Percentiles rank a stretch among this genome's conserved stretches.
These are phyloP conservation scores for Sporothrix pseudoabietina DNA, from an alignment of 2,329 filamentous ascomycete species.

Conservation along the genomic window DNA sequence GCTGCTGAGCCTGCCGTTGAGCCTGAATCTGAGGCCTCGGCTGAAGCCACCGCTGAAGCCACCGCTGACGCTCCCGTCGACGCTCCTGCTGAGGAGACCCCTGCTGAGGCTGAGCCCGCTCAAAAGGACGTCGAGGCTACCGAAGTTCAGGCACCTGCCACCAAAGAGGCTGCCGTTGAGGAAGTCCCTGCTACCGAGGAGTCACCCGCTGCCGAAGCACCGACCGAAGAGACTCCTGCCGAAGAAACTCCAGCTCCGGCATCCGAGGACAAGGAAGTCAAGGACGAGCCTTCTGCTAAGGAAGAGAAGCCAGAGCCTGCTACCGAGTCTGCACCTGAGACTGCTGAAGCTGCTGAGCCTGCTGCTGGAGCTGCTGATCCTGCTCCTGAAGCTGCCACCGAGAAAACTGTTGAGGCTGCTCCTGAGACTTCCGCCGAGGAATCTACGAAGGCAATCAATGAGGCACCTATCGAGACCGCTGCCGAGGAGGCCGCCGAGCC, in stretches of 20 bases:
- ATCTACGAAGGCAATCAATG: neutral
- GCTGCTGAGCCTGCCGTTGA: neutral
- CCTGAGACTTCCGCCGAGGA: neutral
- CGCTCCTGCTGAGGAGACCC: neutral
- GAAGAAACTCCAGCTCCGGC: neutral
- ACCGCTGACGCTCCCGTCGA: neutral
- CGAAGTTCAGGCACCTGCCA: neutral
- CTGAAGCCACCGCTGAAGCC: neutral
- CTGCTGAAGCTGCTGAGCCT: neutral
- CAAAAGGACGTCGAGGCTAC: neutral
- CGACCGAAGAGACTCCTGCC: neutral
- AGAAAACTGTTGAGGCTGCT: neutral
- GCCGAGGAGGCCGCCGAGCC: neutral
- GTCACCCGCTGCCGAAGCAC: neutral
- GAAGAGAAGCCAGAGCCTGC: neutral
- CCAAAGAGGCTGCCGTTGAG: neutral
- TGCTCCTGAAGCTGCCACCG: neutral
- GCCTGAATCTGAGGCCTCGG: neutral
- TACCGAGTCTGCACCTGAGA: neutral
- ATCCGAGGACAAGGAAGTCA: neutral
- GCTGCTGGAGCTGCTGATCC: neutral
- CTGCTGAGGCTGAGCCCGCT: neutral
- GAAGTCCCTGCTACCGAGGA: neutral
- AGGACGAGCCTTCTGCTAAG: neutral
- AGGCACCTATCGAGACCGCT: neutral